These are phyloP conservation scores for Aureococcus anophagefferens DNA, from an alignment of 108 stramenopile species.

Conservation along the genomic window DNA sequence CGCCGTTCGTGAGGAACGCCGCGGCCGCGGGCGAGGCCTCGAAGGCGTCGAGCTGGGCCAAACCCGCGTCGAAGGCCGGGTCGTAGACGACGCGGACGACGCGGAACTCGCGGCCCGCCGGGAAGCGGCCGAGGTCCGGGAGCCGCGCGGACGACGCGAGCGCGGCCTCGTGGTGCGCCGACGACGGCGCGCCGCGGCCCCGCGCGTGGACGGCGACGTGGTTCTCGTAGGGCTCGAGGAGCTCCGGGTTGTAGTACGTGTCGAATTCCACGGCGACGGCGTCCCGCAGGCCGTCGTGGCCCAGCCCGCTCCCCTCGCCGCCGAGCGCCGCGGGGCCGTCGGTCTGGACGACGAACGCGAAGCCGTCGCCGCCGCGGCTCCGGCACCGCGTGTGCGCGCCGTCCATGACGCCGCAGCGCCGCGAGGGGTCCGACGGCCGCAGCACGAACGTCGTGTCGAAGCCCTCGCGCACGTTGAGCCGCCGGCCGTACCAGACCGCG, in stretches of 20 bases:
- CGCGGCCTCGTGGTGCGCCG: neutral
- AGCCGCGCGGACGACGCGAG: neutral
- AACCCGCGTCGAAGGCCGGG: conserved; percentile 22
- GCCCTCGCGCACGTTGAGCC: conserved; percentile 47
- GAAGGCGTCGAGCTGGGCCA: conserved; percentile 4
- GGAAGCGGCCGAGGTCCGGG: neutral
- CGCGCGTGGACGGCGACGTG: conserved; percentile 45
- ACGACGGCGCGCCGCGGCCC: neutral
- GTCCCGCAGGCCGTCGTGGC: conserved; percentile 51
- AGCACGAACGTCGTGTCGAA: conserved; percentile 46
- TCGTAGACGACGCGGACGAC: conserved; percentile 32
- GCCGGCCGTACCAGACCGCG: conserved; percentile 50
- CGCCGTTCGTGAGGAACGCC: conserved; percentile 22
- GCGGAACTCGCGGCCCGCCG: neutral
- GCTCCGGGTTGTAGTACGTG: conserved; percentile 43
- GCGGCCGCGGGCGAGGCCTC: conserved; percentile 12
- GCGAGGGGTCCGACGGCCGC: conserved; percentile 40
- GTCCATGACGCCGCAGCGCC: conserved; percentile 42
- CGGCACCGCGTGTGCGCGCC: conserved; percentile 42
- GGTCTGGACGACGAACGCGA: conserved; percentile 56
- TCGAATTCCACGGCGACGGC: conserved; percentile 39
- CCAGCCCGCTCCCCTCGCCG: conserved; percentile 30
- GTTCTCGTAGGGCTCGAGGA: conserved; percentile 46
- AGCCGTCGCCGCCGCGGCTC: conserved; percentile 48
- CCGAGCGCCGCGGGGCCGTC: conserved; percentile 21